These are phyloP conservation scores for Mesembryanthemum crystallinum DNA, from an alignment of 148 eudicot species.

Conservation along the genomic window DNA sequence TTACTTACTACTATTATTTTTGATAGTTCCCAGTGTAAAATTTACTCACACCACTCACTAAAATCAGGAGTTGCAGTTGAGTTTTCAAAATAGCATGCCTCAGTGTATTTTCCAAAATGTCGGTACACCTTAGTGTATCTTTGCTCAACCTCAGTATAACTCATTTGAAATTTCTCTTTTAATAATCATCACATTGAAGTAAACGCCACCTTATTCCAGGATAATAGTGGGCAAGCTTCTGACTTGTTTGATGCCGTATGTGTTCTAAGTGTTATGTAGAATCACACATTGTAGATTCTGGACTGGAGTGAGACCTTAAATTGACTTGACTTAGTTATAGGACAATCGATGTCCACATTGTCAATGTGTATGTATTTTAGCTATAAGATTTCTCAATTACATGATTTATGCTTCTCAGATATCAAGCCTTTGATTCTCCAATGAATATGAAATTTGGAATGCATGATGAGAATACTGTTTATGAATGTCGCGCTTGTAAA, in stretches of 20 bases:
- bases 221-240: neutral
- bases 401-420: neutral
- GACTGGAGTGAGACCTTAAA: neutral
- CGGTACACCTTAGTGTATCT: no score
- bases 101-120: no score
- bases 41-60: no score
- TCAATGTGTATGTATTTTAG: neutral
- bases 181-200: no score
- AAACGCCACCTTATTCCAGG: no score
- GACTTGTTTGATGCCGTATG: neutral
- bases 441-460: neutral
- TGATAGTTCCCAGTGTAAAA: no score
- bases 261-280: neutral
- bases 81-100: no score
- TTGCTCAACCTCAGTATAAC: no score
- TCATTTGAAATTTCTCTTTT: no score
- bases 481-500: neutral
- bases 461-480: neutral
- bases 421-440: neutral
- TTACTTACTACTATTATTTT: no score
- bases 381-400: neutral
- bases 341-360: neutral
- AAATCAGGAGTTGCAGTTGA: no score
- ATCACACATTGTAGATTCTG: neutral
- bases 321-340: conserved; percentile 5